Conservation (phyloP, 169 alveolate genomes). For the Plasmodium ovale region DNA sequence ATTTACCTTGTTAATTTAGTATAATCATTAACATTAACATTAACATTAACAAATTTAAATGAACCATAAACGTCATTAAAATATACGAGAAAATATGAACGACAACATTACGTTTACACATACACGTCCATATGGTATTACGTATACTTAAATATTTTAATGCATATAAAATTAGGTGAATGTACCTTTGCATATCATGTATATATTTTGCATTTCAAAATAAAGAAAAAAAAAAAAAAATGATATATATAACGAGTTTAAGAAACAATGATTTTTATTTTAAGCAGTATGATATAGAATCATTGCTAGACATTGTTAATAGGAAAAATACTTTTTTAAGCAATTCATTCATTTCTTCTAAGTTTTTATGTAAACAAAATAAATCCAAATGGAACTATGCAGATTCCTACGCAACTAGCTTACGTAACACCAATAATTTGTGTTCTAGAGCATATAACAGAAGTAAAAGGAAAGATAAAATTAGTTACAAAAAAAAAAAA, state of each 20-base stretch:
- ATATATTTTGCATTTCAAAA: too few species aligned
- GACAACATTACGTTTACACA: too few species aligned
- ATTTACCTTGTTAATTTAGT: not conserved
- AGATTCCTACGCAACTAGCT: not conserved
- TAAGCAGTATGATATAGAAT: conserved; percentile 20
- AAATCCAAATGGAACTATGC: not conserved
- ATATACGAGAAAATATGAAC: too few species aligned
- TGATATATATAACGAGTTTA: conserved; percentile 36
- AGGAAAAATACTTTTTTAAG: not conserved
- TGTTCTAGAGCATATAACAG: not conserved
- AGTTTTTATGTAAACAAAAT: not conserved
- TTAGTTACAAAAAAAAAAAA: not conserved
- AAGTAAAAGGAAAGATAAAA: not conserved
- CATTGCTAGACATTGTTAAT: conserved; percentile 8
- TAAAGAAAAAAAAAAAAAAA: too few species aligned
- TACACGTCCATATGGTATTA: too few species aligned
- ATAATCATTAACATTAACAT: too few species aligned
- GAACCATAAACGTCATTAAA: not conserved
- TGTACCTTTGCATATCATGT: not conserved
- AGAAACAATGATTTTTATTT: conserved; percentile 20
- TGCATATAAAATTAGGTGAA: not conserved
- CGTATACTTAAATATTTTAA: not conserved
- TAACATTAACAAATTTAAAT: not conserved
- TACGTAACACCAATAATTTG: not conserved
- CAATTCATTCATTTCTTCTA: not conserved